A percentile compares a stretch with the other conserved stretches of the same genome.
Conservation (phyloP, 805 yeast genomes). For the Yarrowia sp. region DNA sequence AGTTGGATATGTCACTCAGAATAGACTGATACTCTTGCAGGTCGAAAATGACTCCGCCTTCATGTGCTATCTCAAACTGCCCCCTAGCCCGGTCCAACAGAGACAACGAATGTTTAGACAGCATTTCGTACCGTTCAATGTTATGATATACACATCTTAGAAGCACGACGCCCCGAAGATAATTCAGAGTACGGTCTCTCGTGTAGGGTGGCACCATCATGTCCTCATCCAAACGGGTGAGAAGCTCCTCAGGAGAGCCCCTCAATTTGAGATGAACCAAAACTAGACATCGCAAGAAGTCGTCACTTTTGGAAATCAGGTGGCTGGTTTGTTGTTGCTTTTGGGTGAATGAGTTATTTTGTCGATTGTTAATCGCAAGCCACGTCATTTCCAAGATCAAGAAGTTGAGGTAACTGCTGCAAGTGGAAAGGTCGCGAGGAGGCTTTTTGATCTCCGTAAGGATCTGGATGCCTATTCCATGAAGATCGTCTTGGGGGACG, state of each 20-base stretch:
- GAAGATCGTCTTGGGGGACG: background rate
- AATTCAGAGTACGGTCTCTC: background rate
- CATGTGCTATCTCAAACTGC: background rate
- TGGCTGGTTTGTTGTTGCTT: background rate
- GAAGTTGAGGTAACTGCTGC: background rate
- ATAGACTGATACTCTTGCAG: background rate
- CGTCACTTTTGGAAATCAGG: background rate
- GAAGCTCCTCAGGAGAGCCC: background rate
- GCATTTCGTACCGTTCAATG: background rate
- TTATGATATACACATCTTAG: background rate
- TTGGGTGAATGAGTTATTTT: background rate
- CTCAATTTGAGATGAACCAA: background rate
- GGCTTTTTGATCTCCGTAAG: background rate
- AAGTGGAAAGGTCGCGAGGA: background rate
- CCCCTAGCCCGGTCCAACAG: background rate
- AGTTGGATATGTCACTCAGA: background rate
- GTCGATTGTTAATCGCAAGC: background rate
- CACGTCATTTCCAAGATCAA: background rate
- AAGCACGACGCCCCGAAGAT: background rate
- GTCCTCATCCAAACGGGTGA: background rate
- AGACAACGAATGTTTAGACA: background rate
- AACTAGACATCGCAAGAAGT: background rate
- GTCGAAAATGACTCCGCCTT: background rate
- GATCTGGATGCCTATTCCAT: background rate
- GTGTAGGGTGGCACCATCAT: constrained; percentile 8